A percentile compares a stretch with the other conserved stretches of the same genome.
phyloP scores from a whole-genome alignment of 805 yeast species.

The Saccharomycopsis lassenensis region DNA sequence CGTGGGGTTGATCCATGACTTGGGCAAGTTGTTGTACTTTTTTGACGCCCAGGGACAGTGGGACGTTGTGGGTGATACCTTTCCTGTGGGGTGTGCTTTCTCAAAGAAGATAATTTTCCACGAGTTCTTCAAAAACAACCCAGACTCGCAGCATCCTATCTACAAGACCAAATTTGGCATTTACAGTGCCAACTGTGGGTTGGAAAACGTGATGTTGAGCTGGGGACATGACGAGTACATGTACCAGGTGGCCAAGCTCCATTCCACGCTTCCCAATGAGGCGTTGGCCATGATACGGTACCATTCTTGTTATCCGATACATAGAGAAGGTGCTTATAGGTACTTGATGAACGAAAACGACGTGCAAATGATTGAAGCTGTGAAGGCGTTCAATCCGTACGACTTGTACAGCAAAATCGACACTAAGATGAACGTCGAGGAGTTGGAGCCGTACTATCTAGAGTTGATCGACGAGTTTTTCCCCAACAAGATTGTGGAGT shows the following conservation, averaged over 20 bases:
- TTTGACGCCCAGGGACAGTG: constrained; percentile 67
- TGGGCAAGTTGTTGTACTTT: constrained; percentile 58
- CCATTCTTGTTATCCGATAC: constrained; percentile 72
- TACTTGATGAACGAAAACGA: constrained; percentile 58
- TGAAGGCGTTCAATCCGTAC: constrained; percentile 54
- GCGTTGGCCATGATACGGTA: constrained; percentile 66
- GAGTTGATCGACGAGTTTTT: constrained; percentile 59
- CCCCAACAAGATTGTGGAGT: constrained; percentile 45
- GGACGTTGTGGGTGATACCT: constrained; percentile 76
- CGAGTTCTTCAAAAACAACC: constrained; percentile 48
- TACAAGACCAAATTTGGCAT: constrained; percentile 59
- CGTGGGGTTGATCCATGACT: constrained; percentile 61
- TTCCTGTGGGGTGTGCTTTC: constrained; percentile 63
- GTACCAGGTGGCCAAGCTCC: constrained; percentile 59
- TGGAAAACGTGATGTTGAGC: constrained; percentile 58
- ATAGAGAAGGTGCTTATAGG: constrained; percentile 54
- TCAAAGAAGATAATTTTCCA: constrained; percentile 49
- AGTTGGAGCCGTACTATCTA: constrained; percentile 45
- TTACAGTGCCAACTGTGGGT: constrained; percentile 52
- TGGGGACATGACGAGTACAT: constrained; percentile 79
- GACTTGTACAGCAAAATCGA: constrained; percentile 59
- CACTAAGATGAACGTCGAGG: constrained; percentile 35
- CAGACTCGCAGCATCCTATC: constrained; percentile 51
- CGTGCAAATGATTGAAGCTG: constrained; percentile 48
- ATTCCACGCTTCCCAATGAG: constrained; percentile 52